Conservation (phyloP, 2,329 filamentous ascomycete species). For the Fusarium sarcochroum region DNA sequence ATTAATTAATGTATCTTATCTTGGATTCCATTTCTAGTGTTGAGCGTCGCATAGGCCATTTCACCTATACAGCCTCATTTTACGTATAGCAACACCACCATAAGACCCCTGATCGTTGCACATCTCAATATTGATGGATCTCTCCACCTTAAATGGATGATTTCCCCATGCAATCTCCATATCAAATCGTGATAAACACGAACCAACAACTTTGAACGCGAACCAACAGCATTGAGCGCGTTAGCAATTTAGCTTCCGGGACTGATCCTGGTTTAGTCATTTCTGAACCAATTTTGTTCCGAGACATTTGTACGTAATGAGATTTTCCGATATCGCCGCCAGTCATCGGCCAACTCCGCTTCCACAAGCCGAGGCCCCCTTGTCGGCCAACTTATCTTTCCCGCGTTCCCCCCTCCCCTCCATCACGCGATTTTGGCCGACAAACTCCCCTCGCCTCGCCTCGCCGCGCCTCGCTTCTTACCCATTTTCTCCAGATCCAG, state of each 20-base stretch:
- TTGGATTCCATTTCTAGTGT: too few species aligned
- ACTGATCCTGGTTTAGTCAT: neutral
- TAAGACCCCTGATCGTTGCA: too few species aligned
- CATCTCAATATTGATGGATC: too few species aligned
- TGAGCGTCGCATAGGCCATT: too few species aligned
- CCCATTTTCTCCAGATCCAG: neutral
- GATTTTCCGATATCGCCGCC: neutral
- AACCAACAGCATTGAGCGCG: neutral
- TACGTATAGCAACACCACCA: too few species aligned
- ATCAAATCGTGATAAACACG: neutral
- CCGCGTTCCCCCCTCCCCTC: constrained; percentile 7
- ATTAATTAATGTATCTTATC: neutral
- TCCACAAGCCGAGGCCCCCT: neutral
- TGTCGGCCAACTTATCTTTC: constrained; percentile 43
- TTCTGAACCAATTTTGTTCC: constrained; percentile 5
- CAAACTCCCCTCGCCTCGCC: constrained; percentile 11
- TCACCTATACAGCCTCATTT: too few species aligned
- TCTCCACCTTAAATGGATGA: too few species aligned
- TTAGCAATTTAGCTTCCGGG: constrained; percentile 6
- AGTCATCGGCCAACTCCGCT: constrained; percentile 19
- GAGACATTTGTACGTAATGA: constrained; percentile 21
- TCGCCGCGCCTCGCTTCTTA: constrained; percentile 7
- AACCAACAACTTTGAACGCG: neutral
- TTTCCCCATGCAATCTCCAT: too few species aligned
- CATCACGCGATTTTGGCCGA: constrained; percentile 36